A percentile compares a stretch with the other conserved stretches of the same genome.
Evolutionary conservation across 2,329 filamentous ascomycete species (phyloP).

Genomic region (Purpureocillium lavendulum): DNA sequence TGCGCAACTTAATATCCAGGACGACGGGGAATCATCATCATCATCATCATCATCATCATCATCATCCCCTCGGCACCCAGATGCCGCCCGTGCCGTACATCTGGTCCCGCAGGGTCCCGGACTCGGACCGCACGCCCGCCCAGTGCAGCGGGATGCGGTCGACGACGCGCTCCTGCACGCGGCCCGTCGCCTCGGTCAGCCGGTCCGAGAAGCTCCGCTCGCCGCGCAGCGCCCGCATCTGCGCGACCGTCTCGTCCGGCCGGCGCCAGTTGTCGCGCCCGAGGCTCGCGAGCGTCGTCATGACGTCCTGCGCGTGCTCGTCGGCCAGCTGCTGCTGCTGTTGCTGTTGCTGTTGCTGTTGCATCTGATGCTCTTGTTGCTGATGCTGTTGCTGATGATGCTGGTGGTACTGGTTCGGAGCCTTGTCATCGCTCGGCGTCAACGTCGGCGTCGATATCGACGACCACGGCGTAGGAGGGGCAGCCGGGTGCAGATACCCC

Average conservation of each 20-base stretch:
- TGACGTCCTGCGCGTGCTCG: conserved; percentile 29
- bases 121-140: conserved; percentile 47
- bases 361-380: too few species aligned
- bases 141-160: conserved; percentile 51
- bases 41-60: too few species aligned
- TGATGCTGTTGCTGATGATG: too few species aligned
- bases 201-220: conserved; percentile 34
- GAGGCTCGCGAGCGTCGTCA: conserved; percentile 36
- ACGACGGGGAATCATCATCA: too few species aligned
- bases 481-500: conserved; percentile 42
- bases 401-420: too few species aligned
- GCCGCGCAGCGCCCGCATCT: conserved; percentile 28
- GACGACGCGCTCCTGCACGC: conserved; percentile 46
- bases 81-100: conserved; percentile 30
- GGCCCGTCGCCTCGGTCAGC: conserved; percentile 38
- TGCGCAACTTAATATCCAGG: too few species aligned
- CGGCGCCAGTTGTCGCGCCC: conserved; percentile 36
- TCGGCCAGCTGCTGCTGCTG: conserved; percentile 12
- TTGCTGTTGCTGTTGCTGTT: too few species aligned
- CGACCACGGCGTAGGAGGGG: conserved; percentile 11
- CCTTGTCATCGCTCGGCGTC: too few species aligned
- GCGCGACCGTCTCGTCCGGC: conserved; percentile 27
- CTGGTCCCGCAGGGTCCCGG: conserved; percentile 37
- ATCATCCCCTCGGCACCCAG: too few species aligned
- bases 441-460: too few species aligned